Evolutionary conservation across 1,284 basidiomycete species (phyloP).

Genomic region (Trichosporon ovoides): DNA sequence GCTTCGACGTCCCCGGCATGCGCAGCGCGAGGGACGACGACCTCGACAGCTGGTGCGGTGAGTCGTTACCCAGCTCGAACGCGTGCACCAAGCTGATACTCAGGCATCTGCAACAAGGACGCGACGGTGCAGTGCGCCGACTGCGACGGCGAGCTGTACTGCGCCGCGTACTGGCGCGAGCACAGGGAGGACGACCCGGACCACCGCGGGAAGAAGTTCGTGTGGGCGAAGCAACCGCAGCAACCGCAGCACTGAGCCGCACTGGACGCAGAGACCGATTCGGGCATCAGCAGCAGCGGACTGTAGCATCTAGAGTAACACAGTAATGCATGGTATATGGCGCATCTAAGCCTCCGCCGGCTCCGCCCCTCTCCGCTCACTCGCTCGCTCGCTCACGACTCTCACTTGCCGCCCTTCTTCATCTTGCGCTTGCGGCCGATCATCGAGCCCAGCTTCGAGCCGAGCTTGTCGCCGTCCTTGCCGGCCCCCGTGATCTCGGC

Average conservation of each 20-base stretch:
- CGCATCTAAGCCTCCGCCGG: background rate
- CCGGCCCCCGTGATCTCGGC: slow-evolving; percentile 4
- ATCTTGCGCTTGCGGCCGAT: slow-evolving; percentile 49
- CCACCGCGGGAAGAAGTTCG: slow-evolving; percentile 10
- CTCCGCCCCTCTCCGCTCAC: background rate
- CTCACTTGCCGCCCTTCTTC: slow-evolving; percentile 12
- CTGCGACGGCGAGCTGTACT: slow-evolving; percentile 44
- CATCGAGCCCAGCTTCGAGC: slow-evolving; percentile 43
- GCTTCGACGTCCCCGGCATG: slow-evolving; percentile 33
- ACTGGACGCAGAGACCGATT: too few relatives aligned
- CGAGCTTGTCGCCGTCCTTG: slow-evolving; percentile 35
- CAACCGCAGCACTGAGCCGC: background rate
- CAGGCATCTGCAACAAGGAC: slow-evolving; percentile 46
- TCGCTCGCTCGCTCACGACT: background rate
- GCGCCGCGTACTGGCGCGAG: slow-evolving; percentile 38
- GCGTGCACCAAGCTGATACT: slow-evolving; percentile 11
- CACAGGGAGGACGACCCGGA: slow-evolving; percentile 8
- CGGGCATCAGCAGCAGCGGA: too few relatives aligned
- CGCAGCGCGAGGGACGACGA: slow-evolving; percentile 35
- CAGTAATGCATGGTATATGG: slow-evolving; percentile 5
- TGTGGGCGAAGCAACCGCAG: slow-evolving; percentile 1
- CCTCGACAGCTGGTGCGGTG: slow-evolving; percentile 45
- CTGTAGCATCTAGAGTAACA: background rate
- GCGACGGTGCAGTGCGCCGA: slow-evolving; percentile 38
- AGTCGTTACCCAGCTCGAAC: too few relatives aligned